Base-by-base conservation (phyloP, 2,329 filamentous ascomycete species). In the Curvularia sp. region DNA sequence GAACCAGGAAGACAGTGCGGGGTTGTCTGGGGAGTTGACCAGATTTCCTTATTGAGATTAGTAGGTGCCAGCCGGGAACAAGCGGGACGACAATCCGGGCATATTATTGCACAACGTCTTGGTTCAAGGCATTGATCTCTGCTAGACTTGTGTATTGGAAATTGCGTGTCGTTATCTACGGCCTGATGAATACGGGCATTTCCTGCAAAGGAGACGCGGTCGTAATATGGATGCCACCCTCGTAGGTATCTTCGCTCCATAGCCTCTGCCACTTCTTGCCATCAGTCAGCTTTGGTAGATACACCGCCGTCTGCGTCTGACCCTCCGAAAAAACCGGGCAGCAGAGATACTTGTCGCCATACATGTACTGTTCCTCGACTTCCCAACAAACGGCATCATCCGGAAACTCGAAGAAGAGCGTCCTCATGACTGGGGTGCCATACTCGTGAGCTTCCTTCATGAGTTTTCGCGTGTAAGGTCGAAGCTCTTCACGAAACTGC, bases 321-420 rank as follows among this genome's bases (percentile, higher is more conserved):
- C 82, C 82, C 0, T 83, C 70, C n/a, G 79, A 68, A 55, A 89
- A 65, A 0, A 89, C 79, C 0, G 87, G 87, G 12, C 80, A 83
- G 7, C 84, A 81, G 13, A 89, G 75, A 66, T 88, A 89, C 67
- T 82, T 84, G 15, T 75, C 68, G 0, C 87, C 88, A 65, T 84
- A 90, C 82, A 90, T 85, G 68, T 89, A 89, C 76, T 89, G 82
- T 31, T 82, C 81, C 51, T 86, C 84, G 3, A 88, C 69, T 4
- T 82, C 78, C 87, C 88, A 89, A 15, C 80, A 78, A 55, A 68
- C 72, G 12, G 72, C 48, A 58, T 89, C 87, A 0, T 75, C 58
- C 0, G 87, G 86, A 58, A 89, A 90, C 57, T 88, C 86, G 61
- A 87, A 87, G 68, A 90, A 90, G 10, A 86, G 68, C 0, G 87